These are phyloP conservation scores for Arthrinium phaeospermum DNA, from an alignment of 2,329 filamentous ascomycete species.

Conservation along the genomic window DNA sequence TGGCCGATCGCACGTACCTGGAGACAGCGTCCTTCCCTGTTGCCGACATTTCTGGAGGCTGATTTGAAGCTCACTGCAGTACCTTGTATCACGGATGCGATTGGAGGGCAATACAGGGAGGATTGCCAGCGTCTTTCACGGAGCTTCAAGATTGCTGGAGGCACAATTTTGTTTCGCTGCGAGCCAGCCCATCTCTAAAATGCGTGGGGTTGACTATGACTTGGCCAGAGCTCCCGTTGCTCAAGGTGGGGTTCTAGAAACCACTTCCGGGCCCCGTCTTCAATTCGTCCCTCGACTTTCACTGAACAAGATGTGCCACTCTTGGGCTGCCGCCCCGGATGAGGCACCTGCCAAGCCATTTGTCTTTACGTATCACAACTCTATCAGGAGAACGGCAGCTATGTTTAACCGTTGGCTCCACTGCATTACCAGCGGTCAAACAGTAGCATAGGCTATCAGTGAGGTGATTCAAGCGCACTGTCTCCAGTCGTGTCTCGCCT, in stretches of 20 bases:
- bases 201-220: conserved; percentile 13
- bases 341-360: neutral
- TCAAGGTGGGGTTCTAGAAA: neutral
- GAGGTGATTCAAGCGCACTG: no score
- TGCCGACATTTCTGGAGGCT: neutral
- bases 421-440: neutral
- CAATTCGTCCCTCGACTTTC: neutral
- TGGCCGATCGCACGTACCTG: neutral
- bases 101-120: neutral
- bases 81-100: neutral
- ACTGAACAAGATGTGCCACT: neutral
- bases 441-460: neutral
- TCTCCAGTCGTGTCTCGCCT: neutral
- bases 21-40: conserved; percentile 20
- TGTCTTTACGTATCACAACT: neutral
- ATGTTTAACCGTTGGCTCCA: neutral
- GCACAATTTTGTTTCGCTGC: conserved; percentile 4
- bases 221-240: conserved; percentile 8
- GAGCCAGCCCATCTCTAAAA: neutral
- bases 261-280: neutral
- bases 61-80: neutral
- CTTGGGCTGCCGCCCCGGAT: neutral
- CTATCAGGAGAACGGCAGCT: neutral
- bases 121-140: neutral
- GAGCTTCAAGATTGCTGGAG: neutral